Conservation (phyloP, 345 rosid species). For the Atalantia buxifolia region DNA sequence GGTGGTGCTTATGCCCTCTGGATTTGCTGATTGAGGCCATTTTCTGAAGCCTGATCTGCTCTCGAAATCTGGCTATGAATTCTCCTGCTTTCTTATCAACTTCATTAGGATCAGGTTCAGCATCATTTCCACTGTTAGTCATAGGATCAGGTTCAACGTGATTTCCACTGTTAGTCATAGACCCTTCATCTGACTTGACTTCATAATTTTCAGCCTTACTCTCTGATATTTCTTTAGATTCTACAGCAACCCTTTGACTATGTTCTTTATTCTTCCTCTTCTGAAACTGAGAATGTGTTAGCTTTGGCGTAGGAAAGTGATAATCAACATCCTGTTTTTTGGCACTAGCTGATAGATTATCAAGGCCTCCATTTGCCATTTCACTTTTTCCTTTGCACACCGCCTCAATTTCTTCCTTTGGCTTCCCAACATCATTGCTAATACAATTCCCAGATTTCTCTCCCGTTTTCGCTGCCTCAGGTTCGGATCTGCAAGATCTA, state of each 20-base stretch:
- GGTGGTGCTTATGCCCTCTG: constrained; percentile 35
- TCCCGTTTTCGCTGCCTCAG: constrained; percentile 23
- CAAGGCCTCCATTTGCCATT: constrained; percentile 14
- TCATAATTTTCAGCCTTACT: constrained; percentile 23
- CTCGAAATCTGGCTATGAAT: constrained; percentile 85
- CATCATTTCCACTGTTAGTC: constrained; percentile 28
- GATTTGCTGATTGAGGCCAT: constrained; percentile 52
- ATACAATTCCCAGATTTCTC: constrained; percentile 23
- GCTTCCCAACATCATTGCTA: constrained; percentile 15
- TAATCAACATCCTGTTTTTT: constrained; percentile 18
- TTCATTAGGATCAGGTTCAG: constrained; percentile 43
- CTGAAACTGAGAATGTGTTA: constrained; percentile 8
- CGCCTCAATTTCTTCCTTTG: constrained; percentile 17
- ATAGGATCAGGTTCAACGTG: constrained; percentile 36
- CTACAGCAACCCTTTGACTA: constrained; percentile 11
- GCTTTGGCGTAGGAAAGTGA: constrained; percentile 1
- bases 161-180: constrained; percentile 21
- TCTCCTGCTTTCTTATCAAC: constrained; percentile 95
- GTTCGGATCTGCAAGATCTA: constrained; percentile 30
- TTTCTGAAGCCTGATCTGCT: constrained; percentile 87
- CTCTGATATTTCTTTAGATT: constrained; percentile 19
- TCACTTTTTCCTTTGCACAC: constrained; percentile 15
- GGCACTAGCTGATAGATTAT: constrained; percentile 9
- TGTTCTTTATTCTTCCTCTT: constrained; percentile 17
- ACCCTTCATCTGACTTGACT: constrained; percentile 31